phyloP scores from a whole-genome alignment of 257 asterid species.

The Penstemon eatonii region DNA sequence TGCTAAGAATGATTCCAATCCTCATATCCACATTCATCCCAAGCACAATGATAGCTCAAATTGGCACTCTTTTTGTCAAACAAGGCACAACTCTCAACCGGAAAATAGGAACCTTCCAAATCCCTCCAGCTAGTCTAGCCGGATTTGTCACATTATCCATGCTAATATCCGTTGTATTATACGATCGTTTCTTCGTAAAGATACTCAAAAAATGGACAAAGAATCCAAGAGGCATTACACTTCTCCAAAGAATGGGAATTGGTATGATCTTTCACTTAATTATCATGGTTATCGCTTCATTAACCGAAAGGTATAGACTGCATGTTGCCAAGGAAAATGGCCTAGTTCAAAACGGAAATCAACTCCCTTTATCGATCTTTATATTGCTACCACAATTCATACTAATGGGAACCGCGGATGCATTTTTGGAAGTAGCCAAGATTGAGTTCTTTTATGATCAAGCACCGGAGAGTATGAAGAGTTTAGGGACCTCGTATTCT shows the following conservation, averaged over 20 bases:
- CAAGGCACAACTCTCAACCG: constrained; percentile 77
- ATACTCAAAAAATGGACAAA: constrained; percentile 48
- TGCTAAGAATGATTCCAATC: constrained; percentile 77
- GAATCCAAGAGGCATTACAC: constrained; percentile 75
- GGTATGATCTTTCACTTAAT: constrained; percentile 65
- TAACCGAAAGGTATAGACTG: constrained; percentile 55
- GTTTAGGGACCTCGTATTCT: constrained; percentile 74
- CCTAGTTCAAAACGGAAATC: constrained; percentile 38
- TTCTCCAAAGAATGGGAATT: constrained; percentile 83
- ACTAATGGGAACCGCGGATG: constrained; percentile 84
- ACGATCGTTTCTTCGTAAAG: constrained; percentile 58
- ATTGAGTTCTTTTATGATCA: constrained; percentile 87
- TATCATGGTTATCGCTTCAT: constrained; percentile 66
- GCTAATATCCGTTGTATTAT: constrained; percentile 68
- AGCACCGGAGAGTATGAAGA: constrained; percentile 90
- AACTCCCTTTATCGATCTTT: constrained; percentile 66
- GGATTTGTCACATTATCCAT: constrained; percentile 73
- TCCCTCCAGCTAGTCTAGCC: constrained; percentile 80
- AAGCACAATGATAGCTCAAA: constrained; percentile 74
- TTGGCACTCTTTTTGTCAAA: constrained; percentile 65
- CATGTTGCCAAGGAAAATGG: constrained; percentile 52
- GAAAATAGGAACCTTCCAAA: constrained; percentile 47
- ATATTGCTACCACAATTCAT: constrained; percentile 70
- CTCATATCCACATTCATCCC: constrained; percentile 63
- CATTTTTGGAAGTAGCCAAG: constrained; percentile 69